These are phyloP conservation scores for Tagetes erecta DNA, from an alignment of 129 eudicot species.

Conservation along the genomic window DNA sequence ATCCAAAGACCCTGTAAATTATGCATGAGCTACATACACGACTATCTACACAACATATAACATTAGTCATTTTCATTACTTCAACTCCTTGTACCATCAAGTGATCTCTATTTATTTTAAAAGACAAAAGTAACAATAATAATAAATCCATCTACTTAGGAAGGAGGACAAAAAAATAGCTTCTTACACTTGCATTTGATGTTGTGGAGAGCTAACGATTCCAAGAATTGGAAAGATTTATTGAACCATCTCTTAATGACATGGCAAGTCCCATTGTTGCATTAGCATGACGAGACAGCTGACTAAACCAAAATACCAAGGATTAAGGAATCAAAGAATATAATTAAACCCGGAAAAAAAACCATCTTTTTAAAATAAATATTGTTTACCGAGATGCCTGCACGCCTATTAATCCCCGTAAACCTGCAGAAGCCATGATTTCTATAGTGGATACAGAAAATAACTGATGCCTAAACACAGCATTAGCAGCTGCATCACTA, in stretches of 20 bases:
- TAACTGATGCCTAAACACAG: slow-evolving; percentile 67
- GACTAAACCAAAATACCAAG: slow-evolving; percentile 43
- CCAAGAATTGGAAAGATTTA: slow-evolving; percentile 87
- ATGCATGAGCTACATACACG: slow-evolving; percentile 12
- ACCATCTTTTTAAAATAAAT: not conserved
- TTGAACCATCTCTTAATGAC: slow-evolving; percentile 82
- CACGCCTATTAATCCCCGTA: slow-evolving; percentile 67
- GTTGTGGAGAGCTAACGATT: slow-evolving; percentile 80
- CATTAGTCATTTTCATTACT: not conserved
- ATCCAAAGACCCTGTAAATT: slow-evolving; percentile 4
- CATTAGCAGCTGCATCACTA: slow-evolving; percentile 81
- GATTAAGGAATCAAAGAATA: slow-evolving; percentile 1
- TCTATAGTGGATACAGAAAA: slow-evolving; percentile 69
- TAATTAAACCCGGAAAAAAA: not conserved
- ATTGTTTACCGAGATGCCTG: slow-evolving; percentile 67
- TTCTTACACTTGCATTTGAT: slow-evolving; percentile 69
- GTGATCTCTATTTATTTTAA: not conserved
- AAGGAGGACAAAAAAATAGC: slow-evolving; percentile 14
- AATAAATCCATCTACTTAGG: not conserved
- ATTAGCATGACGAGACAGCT: slow-evolving; percentile 62
- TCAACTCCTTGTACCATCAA: not conserved
- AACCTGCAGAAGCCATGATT: slow-evolving; percentile 73
- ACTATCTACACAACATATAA: not conserved
- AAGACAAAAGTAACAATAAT: not conserved
- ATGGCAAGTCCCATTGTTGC: slow-evolving; percentile 81